Conservation (phyloP, 768 basidiomycete genomes). For the Macrolepiota fuliginosa region DNA sequence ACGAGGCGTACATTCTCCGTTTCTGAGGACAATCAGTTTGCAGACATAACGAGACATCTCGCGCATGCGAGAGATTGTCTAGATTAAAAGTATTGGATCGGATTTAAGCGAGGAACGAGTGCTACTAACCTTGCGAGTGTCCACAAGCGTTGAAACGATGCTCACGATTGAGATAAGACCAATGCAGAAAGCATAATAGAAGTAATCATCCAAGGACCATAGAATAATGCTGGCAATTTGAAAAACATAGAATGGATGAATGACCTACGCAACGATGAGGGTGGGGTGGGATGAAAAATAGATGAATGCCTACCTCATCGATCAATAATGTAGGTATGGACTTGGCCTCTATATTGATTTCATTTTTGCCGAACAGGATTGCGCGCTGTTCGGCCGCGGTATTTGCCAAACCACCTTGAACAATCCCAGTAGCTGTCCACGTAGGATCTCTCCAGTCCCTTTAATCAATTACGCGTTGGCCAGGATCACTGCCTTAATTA, state of each 20-base stretch:
- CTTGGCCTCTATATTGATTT: constrained; percentile 90
- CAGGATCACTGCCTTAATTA: constrained; percentile 1
- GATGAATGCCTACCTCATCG: constrained; percentile 65
- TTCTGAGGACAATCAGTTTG: constrained; percentile 62
- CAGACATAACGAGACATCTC: constrained; percentile 95
- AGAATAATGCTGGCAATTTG: constrained; percentile 93
- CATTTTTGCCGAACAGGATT: constrained; percentile 78
- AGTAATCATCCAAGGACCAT: constrained; percentile 95
- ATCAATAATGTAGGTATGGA: constrained; percentile 73
- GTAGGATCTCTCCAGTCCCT: constrained; percentile 90
- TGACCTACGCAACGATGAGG: constrained; percentile 45
- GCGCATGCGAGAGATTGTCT: constrained; percentile 92
- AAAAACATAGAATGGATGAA: constrained; percentile 98
- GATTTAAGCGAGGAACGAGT: constrained; percentile 11
- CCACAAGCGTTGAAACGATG: constrained; percentile 81
- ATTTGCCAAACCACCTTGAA: constrained; percentile 63
- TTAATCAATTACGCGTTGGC: constrained; percentile 8
- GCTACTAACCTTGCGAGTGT: constrained; percentile 79
- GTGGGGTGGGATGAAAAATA: background rate
- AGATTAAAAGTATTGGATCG: background rate
- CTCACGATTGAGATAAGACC: constrained; percentile 86
- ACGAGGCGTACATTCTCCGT: constrained; percentile 63
- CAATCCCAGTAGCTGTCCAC: constrained; percentile 61
- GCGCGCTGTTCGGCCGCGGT: constrained; percentile 60
- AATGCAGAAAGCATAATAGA: constrained; percentile 97